These are phyloP conservation scores for Termitomyces sp. DNA, from an alignment of 1,284 basidiomycete genomes.

Conservation along the genomic window DNA sequence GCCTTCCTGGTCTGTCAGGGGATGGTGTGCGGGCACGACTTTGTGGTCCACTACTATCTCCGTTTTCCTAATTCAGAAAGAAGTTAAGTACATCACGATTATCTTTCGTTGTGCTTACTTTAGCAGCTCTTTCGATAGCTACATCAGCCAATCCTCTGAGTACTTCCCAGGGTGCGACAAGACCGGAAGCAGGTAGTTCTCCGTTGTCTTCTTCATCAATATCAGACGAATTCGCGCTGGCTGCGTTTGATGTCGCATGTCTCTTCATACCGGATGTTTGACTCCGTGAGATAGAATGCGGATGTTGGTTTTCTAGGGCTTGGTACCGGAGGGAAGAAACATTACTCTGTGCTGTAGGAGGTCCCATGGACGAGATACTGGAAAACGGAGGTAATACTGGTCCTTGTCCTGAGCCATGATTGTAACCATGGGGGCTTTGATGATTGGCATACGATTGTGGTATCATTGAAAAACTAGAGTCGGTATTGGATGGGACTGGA, in stretches of 20 bases:
- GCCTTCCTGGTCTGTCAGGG: slow-evolving; percentile 58
- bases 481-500: slow-evolving; percentile 21
- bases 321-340: slow-evolving; percentile 58
- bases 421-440: slow-evolving; percentile 25
- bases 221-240: slow-evolving; percentile 75
- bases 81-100: slow-evolving; percentile 9
- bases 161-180: slow-evolving; percentile 81
- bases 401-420: slow-evolving; percentile 29
- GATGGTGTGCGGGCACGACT: slow-evolving; percentile 70
- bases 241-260: slow-evolving; percentile 57
- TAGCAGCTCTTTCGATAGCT: slow-evolving; percentile 69
- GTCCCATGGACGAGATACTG: slow-evolving; percentile 56
- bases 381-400: slow-evolving; percentile 69
- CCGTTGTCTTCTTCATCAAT: slow-evolving; percentile 66
- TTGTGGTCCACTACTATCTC: slow-evolving; percentile 66
- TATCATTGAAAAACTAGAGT: slow-evolving; percentile 23
- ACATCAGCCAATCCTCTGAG: slow-evolving; percentile 75
- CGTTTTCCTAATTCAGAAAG: slow-evolving; percentile 52
- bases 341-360: slow-evolving; percentile 41
- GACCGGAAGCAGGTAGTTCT: slow-evolving; percentile 73
- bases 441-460: slow-evolving; percentile 29
- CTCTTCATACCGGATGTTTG: slow-evolving; percentile 50
- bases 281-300: slow-evolving; percentile 35
- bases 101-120: slow-evolving; percentile 38
- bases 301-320: slow-evolving; percentile 34